These are phyloP conservation scores for Auxenochlorella pyrenoidosa DNA, from an alignment of 139 green algal genomes.

Conservation along the genomic window DNA sequence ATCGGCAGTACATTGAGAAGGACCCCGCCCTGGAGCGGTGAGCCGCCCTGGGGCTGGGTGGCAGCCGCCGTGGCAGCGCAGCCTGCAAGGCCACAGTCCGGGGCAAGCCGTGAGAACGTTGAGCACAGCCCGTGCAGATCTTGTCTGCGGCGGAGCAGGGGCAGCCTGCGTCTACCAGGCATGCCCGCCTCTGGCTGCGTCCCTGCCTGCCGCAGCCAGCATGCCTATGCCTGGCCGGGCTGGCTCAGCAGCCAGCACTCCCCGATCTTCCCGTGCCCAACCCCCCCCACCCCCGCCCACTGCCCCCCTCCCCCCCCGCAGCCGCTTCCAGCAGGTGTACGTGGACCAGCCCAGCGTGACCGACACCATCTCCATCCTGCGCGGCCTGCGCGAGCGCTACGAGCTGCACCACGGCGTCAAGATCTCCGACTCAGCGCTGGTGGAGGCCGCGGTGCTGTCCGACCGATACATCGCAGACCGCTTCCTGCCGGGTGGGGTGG, in stretches of 20 bases:
- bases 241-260: no score
- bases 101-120: no score
- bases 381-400: constrained; percentile 95
- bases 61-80: no score
- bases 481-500: constrained; percentile 79
- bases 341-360: constrained; percentile 93
- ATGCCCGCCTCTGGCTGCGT: no score
- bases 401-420: constrained; percentile 98
- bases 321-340: constrained; percentile 91
- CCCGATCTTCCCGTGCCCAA: no score
- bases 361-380: constrained; percentile 96
- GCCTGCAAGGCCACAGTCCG: no score
- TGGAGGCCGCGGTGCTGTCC: constrained; percentile 92
- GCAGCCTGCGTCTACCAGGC: no score
- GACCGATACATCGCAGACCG: constrained; percentile 97
- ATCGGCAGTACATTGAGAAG: constrained; percentile 99
- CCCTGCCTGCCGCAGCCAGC: no score
- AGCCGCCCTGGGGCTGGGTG: neutral
- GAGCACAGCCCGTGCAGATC: no score
- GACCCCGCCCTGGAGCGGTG: constrained; percentile 95
- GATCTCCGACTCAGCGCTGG: constrained; percentile 95
- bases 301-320: neutral
- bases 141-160: no score
- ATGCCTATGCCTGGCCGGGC: no score
- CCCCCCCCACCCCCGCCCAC: no score